A percentile compares a stretch with the other conserved stretches of the same genome.
These are phyloP conservation scores for Calocybe gangraenosa DNA, from an alignment of 768 basidiomycete species.

Conservation along the genomic window DNA sequence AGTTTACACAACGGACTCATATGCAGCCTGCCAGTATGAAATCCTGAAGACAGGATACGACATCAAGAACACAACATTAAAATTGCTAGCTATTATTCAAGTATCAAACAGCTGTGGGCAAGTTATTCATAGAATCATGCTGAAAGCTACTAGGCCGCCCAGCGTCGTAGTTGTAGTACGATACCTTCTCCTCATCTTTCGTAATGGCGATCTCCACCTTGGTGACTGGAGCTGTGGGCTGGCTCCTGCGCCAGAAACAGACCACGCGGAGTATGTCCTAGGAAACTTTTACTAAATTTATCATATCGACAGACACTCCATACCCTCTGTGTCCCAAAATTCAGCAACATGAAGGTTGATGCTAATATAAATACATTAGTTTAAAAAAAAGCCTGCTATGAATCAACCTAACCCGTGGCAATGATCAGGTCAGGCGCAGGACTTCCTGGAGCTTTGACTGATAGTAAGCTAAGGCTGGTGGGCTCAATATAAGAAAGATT, in stretches of 20 bases:
- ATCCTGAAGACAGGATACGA: too few relatives aligned
- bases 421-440: conserved; percentile 45
- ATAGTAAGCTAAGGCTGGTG: conserved; percentile 39
- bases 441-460: conserved; percentile 37
- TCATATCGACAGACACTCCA: conserved; percentile 1
- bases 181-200: conserved; percentile 5
- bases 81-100: too few relatives aligned
- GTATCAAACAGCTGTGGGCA: too few relatives aligned
- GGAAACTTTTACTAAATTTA: not conserved
- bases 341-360: conserved; percentile 36
- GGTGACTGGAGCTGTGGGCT: not conserved
- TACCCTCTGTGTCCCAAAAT: conserved; percentile 45
- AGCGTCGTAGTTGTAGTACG: conserved; percentile 4
- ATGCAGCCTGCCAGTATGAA: too few relatives aligned
- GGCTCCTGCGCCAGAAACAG: conserved; percentile 29
- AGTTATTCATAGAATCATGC: too few relatives aligned
- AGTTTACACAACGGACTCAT: too few relatives aligned
- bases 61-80: too few relatives aligned
- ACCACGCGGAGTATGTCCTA: conserved; percentile 34
- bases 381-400: too few relatives aligned
- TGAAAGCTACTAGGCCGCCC: not conserved
- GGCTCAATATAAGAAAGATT: not conserved
- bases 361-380: conserved; percentile 22
- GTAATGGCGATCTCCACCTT: conserved; percentile 5
- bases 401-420: conserved; percentile 33